Evolutionary conservation across 345 rosid genomes (phyloP).

Genomic region (Eucalyptus marginata): DNA sequence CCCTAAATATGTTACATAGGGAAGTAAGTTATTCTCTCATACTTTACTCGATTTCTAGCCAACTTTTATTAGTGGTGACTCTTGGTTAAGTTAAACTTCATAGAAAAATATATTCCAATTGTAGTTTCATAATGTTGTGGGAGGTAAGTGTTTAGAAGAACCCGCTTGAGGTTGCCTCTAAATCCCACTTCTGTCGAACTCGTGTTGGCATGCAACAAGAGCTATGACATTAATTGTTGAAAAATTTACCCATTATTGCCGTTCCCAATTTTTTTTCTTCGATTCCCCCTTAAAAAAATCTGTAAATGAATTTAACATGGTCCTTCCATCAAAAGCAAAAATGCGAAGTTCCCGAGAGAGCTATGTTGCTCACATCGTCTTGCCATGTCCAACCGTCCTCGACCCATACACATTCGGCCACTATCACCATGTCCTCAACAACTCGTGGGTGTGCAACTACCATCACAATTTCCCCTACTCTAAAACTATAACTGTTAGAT

Average conservation of each 20-base stretch:
- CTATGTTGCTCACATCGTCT: background rate
- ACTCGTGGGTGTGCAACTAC: background rate
- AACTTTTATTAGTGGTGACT: background rate
- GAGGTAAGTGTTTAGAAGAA: too few species aligned
- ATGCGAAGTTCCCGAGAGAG: background rate
- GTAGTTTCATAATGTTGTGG: background rate
- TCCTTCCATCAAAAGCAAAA: background rate
- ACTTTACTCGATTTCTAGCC: background rate
- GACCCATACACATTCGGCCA: fast-evolving
- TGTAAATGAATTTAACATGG: fast-evolving
- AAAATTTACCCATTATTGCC: fast-evolving
- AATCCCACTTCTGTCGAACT: fast-evolving
- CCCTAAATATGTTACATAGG: background rate
- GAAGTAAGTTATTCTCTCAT: fast-evolving
- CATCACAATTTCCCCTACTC: background rate
- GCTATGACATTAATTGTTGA: background rate
- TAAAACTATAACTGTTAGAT: background rate
- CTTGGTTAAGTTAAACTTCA: background rate
- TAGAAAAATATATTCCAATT: background rate
- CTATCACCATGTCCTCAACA: background rate
- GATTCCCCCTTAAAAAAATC: fast-evolving
- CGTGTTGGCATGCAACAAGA: background rate
- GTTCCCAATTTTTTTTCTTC: fast-evolving
- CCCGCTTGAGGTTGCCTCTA: background rate
- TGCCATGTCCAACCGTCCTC: background rate